phyloP scores from a whole-genome alignment of 495 filamentous ascomycete genomes.

The Extremus antarcticus region DNA sequence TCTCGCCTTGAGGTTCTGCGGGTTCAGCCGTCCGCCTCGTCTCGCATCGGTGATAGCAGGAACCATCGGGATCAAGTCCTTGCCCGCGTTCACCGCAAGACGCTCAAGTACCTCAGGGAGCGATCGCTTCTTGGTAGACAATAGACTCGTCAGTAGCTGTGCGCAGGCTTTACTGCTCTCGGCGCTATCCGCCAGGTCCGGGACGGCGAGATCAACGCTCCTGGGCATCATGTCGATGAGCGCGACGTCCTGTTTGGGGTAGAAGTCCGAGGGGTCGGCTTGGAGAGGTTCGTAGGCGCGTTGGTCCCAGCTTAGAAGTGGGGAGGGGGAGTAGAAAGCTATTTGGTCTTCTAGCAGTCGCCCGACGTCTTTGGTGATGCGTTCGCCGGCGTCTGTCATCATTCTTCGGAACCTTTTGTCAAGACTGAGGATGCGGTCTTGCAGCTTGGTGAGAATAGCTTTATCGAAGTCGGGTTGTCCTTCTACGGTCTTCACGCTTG shows the following conservation, averaged over 20 bases:
- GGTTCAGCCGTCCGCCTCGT: slow-evolving; percentile 27
- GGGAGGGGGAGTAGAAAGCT: slow-evolving; percentile 2
- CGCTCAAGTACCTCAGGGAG: slow-evolving; percentile 18
- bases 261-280: slow-evolving; percentile 9
- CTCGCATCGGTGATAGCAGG: slow-evolving; percentile 25
- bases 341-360: slow-evolving; percentile 4
- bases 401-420: not conserved
- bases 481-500: slow-evolving; percentile 1
- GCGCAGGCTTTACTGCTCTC: slow-evolving; percentile 4
- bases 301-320: slow-evolving; percentile 5
- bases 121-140: not conserved
- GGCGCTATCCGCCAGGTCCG: not conserved
- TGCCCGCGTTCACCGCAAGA: slow-evolving; percentile 26
- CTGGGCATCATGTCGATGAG: slow-evolving; percentile 24
- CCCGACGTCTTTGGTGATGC: not conserved
- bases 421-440: not conserved
- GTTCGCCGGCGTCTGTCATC: not conserved
- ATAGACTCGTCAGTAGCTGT: slow-evolving; percentile 16
- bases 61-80: slow-evolving; percentile 24
- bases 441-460: not conserved
- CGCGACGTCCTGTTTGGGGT: slow-evolving; percentile 4
- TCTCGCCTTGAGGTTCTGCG: slow-evolving; percentile 21
- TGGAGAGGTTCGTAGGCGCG: slow-evolving; percentile 15
- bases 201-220: slow-evolving; percentile 4
- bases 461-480: not conserved